phyloP scores from a whole-genome alignment of 352 stramenopile species.

The Thraustotheca clavata region DNA sequence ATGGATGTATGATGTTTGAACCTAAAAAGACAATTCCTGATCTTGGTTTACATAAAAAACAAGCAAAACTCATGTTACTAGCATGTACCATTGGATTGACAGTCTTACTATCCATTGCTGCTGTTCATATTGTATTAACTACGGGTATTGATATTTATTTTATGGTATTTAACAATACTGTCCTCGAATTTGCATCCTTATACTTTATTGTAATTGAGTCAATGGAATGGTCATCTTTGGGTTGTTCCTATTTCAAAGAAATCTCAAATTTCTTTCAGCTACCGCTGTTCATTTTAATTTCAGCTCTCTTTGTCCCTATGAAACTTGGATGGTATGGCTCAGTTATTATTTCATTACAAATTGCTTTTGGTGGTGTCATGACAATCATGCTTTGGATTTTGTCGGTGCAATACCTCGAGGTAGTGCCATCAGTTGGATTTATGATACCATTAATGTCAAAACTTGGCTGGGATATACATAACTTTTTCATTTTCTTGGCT shows the following conservation, averaged over 20 bases:
- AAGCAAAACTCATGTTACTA: not conserved
- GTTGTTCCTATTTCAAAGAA: not conserved
- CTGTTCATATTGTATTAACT: not conserved
- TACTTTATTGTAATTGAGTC: conserved; percentile 11
- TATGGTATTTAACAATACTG: not conserved
- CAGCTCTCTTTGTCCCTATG: conserved; percentile 1
- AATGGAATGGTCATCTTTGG: not conserved
- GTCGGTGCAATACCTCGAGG: conserved; percentile 6
- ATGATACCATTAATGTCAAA: conserved; percentile 1
- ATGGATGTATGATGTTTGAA: not conserved
- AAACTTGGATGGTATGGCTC: not conserved
- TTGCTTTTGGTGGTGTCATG: not conserved
- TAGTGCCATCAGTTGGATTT: conserved; percentile 9
- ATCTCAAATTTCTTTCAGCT: not conserved
- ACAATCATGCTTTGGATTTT: conserved; percentile 10
- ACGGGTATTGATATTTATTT: not conserved
- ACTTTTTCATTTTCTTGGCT: conserved; percentile 12
- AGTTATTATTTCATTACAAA: not conserved
- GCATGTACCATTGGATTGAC: not conserved
- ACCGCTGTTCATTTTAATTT: not conserved
- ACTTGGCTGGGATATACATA: not conserved
- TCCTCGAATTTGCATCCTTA: not conserved
- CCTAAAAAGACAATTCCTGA: not conserved
- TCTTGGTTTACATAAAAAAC: not conserved
- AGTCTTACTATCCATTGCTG: not conserved